A percentile compares a stretch with the other conserved stretches of the same genome.
phyloP scores from a whole-genome alignment of 768 basidiomycete species.

The Suillus placidus region DNA sequence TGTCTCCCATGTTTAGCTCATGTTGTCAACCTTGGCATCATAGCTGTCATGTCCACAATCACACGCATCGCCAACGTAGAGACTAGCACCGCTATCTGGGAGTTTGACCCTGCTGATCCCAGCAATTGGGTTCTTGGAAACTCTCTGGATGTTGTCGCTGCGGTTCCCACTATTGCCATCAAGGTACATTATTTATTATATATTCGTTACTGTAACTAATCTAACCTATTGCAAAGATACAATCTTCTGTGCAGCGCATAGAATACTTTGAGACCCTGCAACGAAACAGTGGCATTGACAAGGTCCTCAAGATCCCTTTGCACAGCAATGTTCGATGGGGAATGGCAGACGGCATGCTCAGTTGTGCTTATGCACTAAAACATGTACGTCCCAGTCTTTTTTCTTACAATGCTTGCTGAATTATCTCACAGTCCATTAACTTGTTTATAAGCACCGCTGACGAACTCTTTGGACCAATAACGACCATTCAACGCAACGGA shows the following conservation, averaged over 20 bases:
- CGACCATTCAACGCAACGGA: constrained; percentile 22
- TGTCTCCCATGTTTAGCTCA: constrained; percentile 34
- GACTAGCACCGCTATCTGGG: constrained; percentile 37
- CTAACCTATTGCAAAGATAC: constrained; percentile 20
- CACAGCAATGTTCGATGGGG: constrained; percentile 32
- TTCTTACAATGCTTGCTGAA: background rate
- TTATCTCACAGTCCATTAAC: constrained; percentile 15
- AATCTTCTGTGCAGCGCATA: constrained; percentile 26
- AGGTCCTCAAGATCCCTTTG: constrained; percentile 24
- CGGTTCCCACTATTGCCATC: constrained; percentile 32
- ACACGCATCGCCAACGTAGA: constrained; percentile 34
- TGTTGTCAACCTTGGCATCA: constrained; percentile 30
- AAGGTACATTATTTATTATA: constrained; percentile 27
- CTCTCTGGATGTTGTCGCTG: constrained; percentile 35
- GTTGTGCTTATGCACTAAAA: constrained; percentile 17
- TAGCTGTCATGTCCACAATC: constrained; percentile 33
- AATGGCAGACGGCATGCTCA: constrained; percentile 28
- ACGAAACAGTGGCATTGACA: constrained; percentile 16
- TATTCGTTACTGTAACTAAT: background rate
- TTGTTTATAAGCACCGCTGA: constrained; percentile 27
- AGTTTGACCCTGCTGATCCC: constrained; percentile 30
- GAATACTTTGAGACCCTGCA: constrained; percentile 28
- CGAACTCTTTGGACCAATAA: constrained; percentile 33
- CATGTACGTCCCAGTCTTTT: constrained; percentile 14
- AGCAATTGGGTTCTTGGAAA: constrained; percentile 30